Conservation (phyloP, 192 early-diverging fungal species). For the Umbelopsis ramanniana region DNA sequence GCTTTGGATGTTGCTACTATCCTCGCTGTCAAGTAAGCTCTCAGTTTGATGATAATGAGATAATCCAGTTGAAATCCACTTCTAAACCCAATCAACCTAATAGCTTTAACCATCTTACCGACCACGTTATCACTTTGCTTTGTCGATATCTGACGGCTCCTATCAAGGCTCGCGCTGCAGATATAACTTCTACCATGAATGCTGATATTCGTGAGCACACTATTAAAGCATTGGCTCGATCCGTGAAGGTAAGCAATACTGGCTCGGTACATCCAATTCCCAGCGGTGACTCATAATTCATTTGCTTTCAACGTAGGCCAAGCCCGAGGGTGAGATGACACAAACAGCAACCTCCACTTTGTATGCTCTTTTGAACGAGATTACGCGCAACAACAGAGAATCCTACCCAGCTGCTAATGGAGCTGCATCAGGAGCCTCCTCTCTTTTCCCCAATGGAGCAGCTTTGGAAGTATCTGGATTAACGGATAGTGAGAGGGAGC, state of each 20-base stretch:
- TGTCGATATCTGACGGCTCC: constrained; percentile 58
- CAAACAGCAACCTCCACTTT: constrained; percentile 41
- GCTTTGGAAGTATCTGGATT: constrained; percentile 31
- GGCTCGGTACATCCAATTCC: neutral
- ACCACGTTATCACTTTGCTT: constrained; percentile 48
- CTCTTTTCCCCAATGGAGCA: constrained; percentile 5
- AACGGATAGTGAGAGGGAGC: constrained; percentile 45
- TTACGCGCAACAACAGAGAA: constrained; percentile 28
- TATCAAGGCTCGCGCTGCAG: constrained; percentile 16
- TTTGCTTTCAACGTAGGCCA: constrained; percentile 15
- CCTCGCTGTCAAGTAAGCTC: constrained; percentile 46
- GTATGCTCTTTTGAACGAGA: constrained; percentile 44
- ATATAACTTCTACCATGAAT: neutral
- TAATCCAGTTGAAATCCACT: neutral
- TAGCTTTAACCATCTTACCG: constrained; percentile 38
- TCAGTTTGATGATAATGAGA: neutral
- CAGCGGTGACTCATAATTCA: neutral
- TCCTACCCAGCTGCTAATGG: neutral
- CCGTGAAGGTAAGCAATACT: constrained; percentile 43
- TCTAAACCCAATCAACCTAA: neutral
- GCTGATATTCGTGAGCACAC: constrained; percentile 35
- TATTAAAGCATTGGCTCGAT: constrained; percentile 54
- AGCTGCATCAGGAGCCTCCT: neutral
- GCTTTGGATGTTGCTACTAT: constrained; percentile 47
- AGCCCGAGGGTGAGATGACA: constrained; percentile 29